Evolutionary conservation across 768 basidiomycete species (phyloP), one percentile per base, ranked within the genome.

Genomic region (Leccinum sublutescens): DNA sequence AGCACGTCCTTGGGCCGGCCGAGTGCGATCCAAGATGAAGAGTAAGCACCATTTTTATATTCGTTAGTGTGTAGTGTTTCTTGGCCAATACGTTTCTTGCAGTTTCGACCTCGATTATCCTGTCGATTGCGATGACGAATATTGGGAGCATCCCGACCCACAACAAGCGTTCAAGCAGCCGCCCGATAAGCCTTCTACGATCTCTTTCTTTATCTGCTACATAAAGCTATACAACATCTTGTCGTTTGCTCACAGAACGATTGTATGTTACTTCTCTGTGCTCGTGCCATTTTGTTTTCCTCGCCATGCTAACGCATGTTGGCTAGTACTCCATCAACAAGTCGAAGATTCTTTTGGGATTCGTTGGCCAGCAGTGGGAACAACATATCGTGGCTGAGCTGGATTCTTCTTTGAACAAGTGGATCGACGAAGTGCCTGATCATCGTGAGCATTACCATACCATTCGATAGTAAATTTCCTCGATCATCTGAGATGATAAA

Each of bases 351-450:
- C 70, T 84, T 4, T 73, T 83, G 23, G 81, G 81, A 40, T 79
- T 79, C 50, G 75, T 75, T 19, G 77, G 85, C 57, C 75, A 60
- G 61, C 72, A 85, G 57, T 90, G 85, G 73, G 85, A 88, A 55
- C 80, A 87, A 55, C 80, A 82, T 40, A 79, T 85, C 21, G 84
- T 93, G 5, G 81, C 83, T 8, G 87, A 90, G 57, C 77, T 93
- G 4, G 91, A 93, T 73, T 85, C 87, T 4, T 82, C 84, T 2
- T 74, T 93, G 66, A 91, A 92, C 63, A 80, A 82, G n/a, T 93
- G 91, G 91, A 80, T 88, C 52, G 85, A 89, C 55, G 77, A 81
- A 3, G 77, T 93, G 2, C 91, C 91, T 2, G 69, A 73, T 66
- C 73, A 76, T 47, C 50, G 74, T 76, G 54, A 66, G 74, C 43